Percentiles rank a stretch among this genome's conserved stretches.
Evolutionary conservation across 208 protist genomes (phyloP).

Genomic region (Trypanosoma cruzi): DNA sequence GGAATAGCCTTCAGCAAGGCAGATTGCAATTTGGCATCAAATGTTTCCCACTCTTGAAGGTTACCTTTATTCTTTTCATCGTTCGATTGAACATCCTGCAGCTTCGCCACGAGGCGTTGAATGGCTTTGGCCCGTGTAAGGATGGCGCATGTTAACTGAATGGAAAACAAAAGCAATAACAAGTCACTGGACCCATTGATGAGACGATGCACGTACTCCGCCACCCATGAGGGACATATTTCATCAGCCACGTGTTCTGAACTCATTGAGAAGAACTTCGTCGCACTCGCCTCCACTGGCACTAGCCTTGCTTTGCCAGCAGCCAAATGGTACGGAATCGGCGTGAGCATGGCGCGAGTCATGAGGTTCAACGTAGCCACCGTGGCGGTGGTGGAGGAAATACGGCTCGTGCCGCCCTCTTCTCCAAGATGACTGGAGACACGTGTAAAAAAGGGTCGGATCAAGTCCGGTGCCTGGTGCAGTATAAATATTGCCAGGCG

Average conservation of each 20-base stretch:
- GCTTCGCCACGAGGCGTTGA: constrained; percentile 45
- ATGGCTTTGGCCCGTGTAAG: constrained; percentile 73
- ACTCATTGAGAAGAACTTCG: constrained; percentile 82
- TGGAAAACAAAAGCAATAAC: constrained; percentile 69
- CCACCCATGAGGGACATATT: constrained; percentile 79
- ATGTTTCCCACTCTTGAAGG: constrained; percentile 60
- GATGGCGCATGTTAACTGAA: constrained; percentile 84
- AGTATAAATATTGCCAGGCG: constrained; percentile 78
- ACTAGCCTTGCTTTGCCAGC: constrained; percentile 56
- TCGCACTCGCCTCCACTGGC: constrained; percentile 49
- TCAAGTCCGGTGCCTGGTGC: constrained; percentile 75
- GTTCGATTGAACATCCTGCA: constrained; percentile 36
- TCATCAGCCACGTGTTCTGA: constrained; percentile 79
- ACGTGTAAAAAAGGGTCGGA: constrained; percentile 87
- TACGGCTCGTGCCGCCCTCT: constrained; percentile 41
- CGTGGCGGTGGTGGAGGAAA: constrained; percentile 58
- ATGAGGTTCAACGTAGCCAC: constrained; percentile 85
- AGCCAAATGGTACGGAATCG: constrained; percentile 82
- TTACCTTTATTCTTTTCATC: constrained; percentile 16
- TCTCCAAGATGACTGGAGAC: constrained; percentile 82
- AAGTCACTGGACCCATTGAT: constrained; percentile 85
- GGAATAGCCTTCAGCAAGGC: constrained; percentile 67
- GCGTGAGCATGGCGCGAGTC: constrained; percentile 76
- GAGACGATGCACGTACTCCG: constrained; percentile 78
- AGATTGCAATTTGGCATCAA: constrained; percentile 66